Conservation (phyloP, 306 rosid species). For the Carpinus viminea region DNA sequence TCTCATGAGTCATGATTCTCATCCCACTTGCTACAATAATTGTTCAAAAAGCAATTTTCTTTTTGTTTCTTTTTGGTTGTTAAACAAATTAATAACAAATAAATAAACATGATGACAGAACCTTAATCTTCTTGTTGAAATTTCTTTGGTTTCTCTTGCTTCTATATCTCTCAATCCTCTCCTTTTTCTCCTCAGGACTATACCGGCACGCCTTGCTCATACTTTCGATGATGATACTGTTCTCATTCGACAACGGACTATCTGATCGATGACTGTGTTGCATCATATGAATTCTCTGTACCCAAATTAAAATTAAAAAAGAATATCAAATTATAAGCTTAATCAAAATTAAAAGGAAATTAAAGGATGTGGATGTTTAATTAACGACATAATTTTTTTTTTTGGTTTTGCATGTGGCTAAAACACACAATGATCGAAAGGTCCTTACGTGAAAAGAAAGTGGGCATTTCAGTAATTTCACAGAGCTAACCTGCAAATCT, state of each 20-base stretch:
- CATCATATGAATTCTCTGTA: conserved; percentile 50
- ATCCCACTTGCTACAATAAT: too few species aligned
- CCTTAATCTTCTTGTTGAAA: conserved; percentile 96
- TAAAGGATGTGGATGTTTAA: too few species aligned
- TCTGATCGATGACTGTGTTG: conserved; percentile 46
- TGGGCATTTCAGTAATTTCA: background rate
- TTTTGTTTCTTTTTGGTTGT: background rate
- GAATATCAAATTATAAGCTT: background rate
- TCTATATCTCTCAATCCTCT: conserved; percentile 80
- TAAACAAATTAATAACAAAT: background rate
- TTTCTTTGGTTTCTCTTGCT: conserved; percentile 80
- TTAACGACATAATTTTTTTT: background rate
- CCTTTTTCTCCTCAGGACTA: conserved; percentile 82
- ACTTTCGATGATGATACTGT: conserved; percentile 79
- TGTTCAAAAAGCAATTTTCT: background rate
- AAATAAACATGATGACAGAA: background rate
- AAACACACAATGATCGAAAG: background rate
- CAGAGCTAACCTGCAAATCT: conserved; percentile 55
- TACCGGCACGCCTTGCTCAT: conserved; percentile 75
- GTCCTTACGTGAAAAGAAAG: background rate
- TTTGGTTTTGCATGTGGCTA: background rate
- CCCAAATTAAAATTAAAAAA: background rate
- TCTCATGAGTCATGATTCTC: too few species aligned
- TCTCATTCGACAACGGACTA: conserved; percentile 66
- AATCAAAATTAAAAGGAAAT: background rate